phyloP scores from a whole-genome alignment of 768 basidiomycete species.

The Pulveroboletus sp. region DNA sequence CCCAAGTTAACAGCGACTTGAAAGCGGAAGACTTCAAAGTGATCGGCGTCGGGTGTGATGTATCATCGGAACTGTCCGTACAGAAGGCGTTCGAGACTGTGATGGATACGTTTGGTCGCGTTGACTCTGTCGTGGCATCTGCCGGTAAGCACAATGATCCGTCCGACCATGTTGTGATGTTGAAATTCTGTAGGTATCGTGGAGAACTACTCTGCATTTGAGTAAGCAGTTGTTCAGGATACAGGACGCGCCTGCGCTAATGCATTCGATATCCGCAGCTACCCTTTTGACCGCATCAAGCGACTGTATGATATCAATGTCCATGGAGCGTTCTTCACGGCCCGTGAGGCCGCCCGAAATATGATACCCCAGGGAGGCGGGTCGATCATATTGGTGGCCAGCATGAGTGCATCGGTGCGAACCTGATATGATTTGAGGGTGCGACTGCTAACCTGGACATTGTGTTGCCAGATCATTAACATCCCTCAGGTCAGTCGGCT shows the following conservation, averaged over 20 bases:
- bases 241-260: slow-evolving; percentile 9
- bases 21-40: slow-evolving; percentile 56
- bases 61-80: slow-evolving; percentile 77
- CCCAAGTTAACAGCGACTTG: slow-evolving; percentile 52
- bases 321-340: slow-evolving; percentile 93
- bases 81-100: slow-evolving; percentile 65
- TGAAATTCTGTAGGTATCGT: slow-evolving; percentile 56
- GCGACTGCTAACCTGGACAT: slow-evolving; percentile 9
- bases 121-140: slow-evolving; percentile 84
- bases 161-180: neutral
- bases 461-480: slow-evolving; percentile 65
- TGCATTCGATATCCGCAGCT: slow-evolving; percentile 39
- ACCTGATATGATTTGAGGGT: neutral
- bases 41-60: slow-evolving; percentile 82
- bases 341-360: slow-evolving; percentile 86
- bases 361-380: slow-evolving; percentile 84
- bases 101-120: slow-evolving; percentile 58
- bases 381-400: slow-evolving; percentile 80
- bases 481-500: slow-evolving; percentile 64
- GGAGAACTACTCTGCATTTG: slow-evolving; percentile 84
- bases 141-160: slow-evolving; percentile 54
- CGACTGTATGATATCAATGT: slow-evolving; percentile 90
- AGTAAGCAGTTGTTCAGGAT: slow-evolving; percentile 47
- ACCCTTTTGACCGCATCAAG: slow-evolving; percentile 82
- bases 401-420: slow-evolving; percentile 86